phyloP scores from a whole-genome alignment of 805 yeast genomes.

The Teunomyces cretensis region DNA sequence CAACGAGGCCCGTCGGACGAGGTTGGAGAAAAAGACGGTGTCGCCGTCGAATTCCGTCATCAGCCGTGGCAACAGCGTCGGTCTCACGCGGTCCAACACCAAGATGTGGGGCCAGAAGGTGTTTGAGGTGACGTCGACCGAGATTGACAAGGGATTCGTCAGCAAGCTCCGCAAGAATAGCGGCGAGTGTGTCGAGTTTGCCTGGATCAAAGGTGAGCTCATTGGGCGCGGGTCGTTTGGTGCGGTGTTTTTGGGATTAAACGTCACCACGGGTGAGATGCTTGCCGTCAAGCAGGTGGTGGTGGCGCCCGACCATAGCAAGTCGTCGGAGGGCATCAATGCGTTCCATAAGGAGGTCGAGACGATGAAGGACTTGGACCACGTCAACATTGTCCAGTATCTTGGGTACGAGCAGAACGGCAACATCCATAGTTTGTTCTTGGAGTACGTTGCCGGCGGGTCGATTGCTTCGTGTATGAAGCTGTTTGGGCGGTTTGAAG shows the following conservation, averaged over 20 bases:
- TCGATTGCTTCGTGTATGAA: slow-evolving; percentile 85
- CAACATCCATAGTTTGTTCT: slow-evolving; percentile 76
- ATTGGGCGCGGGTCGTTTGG: slow-evolving; percentile 98
- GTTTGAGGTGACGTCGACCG: slow-evolving; percentile 81
- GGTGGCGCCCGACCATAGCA: slow-evolving; percentile 41
- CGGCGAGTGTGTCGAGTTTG: slow-evolving; percentile 80
- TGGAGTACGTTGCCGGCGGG: slow-evolving; percentile 98
- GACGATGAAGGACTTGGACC: slow-evolving; percentile 91
- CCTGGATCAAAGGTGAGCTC: slow-evolving; percentile 97
- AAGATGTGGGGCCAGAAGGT: slow-evolving; percentile 97
- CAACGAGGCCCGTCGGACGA: slow-evolving; percentile 65
- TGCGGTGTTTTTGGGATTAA: slow-evolving; percentile 84
- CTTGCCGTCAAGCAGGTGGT: slow-evolving; percentile 96
- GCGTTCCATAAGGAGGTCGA: slow-evolving; percentile 90
- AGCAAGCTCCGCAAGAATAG: slow-evolving; percentile 60
- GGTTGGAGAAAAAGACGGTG: slow-evolving; percentile 24
- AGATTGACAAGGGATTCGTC: slow-evolving; percentile 59
- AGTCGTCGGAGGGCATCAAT: slow-evolving; percentile 52
- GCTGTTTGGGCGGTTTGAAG: slow-evolving; percentile 83
- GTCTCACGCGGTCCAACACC: slow-evolving; percentile 73
- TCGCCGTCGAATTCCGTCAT: neutral
- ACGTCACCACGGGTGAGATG: slow-evolving; percentile 97
- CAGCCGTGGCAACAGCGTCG: slow-evolving; percentile 9
- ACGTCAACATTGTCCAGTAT: slow-evolving; percentile 91
- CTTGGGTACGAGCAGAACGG: slow-evolving; percentile 84